A percentile compares a stretch with the other conserved stretches of the same genome.
Conservation (phyloP, 768 basidiomycete genomes). For the Russula earlei region DNA sequence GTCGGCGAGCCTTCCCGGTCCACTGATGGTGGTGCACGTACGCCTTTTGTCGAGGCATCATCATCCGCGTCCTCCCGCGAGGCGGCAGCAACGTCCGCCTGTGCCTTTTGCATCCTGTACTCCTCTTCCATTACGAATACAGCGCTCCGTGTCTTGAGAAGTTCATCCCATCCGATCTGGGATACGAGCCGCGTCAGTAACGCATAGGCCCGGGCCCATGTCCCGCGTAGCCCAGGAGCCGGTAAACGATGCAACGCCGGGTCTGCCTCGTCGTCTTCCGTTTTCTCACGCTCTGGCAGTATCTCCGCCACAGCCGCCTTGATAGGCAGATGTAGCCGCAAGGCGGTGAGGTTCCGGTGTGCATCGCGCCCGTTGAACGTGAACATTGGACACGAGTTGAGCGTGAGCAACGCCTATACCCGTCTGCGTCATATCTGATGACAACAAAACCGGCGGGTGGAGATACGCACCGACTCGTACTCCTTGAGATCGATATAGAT, state of each 20-base stretch:
- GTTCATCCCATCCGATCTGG: constrained; percentile 97
- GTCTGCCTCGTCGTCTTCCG: constrained; percentile 88
- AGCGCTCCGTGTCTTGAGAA: constrained; percentile 83
- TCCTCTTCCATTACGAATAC: constrained; percentile 99
- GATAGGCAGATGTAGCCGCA: constrained; percentile 78
- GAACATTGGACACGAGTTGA: constrained; percentile 99
- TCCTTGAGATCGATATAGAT: constrained; percentile 85
- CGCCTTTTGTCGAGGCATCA: constrained; percentile 59
- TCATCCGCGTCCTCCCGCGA: constrained; percentile 41
- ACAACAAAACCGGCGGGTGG: not conserved
- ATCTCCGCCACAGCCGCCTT: constrained; percentile 83
- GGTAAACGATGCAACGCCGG: constrained; percentile 90
- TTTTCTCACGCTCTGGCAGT: constrained; percentile 72
- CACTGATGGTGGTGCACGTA: constrained; percentile 33
- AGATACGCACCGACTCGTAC: constrained; percentile 52
- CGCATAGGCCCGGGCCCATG: constrained; percentile 90
- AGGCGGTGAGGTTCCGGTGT: constrained; percentile 74
- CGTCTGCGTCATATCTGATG: not conserved
- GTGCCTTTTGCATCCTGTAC: constrained; percentile 92
- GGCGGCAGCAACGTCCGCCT: constrained; percentile 48
- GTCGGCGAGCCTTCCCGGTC: constrained; percentile 21
- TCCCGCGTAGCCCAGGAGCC: constrained; percentile 88
- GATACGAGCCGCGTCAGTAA: constrained; percentile 86
- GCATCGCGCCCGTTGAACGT: constrained; percentile 95
- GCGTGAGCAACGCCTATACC: constrained; percentile 65